Evolutionary conservation across 768 basidiomycete species (phyloP).

Genomic region (Clavaria fumosa): DNA sequence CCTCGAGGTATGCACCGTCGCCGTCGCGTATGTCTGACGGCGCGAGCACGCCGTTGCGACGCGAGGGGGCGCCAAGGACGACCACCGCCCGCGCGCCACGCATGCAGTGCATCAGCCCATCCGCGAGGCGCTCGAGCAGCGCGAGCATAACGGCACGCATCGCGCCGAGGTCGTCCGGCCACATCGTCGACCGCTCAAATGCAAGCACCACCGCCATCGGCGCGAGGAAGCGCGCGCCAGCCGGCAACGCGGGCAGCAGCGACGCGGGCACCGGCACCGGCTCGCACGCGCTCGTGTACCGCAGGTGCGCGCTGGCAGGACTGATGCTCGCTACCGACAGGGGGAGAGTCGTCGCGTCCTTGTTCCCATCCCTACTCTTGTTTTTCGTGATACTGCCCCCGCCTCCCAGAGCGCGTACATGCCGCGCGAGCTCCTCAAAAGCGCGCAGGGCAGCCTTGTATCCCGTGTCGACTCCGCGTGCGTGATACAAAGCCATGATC

Average conservation of each 20-base stretch:
- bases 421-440: slow-evolving; percentile 64
- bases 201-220: slow-evolving; percentile 66
- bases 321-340: slow-evolving; percentile 64
- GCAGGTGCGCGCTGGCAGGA: slow-evolving; percentile 54
- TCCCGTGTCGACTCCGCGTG: slow-evolving; percentile 30
- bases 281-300: slow-evolving; percentile 74
- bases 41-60: no score
- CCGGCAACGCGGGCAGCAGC: slow-evolving; percentile 34
- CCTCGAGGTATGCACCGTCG: slow-evolving; percentile 59
- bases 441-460: slow-evolving; percentile 63
- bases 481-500: slow-evolving; percentile 30
- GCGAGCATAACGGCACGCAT: slow-evolving; percentile 93
- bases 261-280: slow-evolving; percentile 55
- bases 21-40: slow-evolving; percentile 27
- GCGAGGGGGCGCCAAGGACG: slow-evolving; percentile 42
- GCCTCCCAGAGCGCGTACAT: slow-evolving; percentile 56
- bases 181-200: slow-evolving; percentile 83
- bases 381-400: no score
- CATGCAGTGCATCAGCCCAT: slow-evolving; percentile 37
- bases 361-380: no score
- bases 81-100: slow-evolving; percentile 41
- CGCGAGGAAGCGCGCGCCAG: slow-evolving; percentile 48
- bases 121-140: slow-evolving; percentile 71
- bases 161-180: slow-evolving; percentile 89
- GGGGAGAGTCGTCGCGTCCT: no score